phyloP scores from a whole-genome alignment of 495 filamentous ascomycete species.

The Hypomontagnella monticulosa region DNA sequence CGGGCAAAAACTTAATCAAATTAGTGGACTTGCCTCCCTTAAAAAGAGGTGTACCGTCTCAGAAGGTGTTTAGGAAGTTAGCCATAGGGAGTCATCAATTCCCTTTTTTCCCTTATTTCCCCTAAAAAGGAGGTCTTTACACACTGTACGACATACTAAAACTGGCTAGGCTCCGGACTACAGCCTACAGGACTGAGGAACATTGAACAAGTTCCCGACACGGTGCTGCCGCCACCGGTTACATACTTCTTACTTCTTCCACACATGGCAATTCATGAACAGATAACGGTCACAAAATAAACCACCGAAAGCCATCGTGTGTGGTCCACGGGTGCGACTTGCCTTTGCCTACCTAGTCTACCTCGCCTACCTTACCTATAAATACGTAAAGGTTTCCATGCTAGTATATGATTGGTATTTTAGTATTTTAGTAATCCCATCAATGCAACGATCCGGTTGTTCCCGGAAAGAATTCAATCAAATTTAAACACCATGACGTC shows the following conservation, averaged over 20 bases:
- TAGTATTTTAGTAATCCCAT: background rate
- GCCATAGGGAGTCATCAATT: background rate
- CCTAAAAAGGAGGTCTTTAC: background rate
- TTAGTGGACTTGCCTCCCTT: slow-evolving; percentile 27
- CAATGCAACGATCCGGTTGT: slow-evolving; percentile 26
- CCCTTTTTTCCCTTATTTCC: background rate
- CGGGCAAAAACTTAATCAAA: slow-evolving; percentile 21
- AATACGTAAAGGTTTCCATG: background rate
- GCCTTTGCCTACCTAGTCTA: background rate
- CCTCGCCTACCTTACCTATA: slow-evolving; percentile 10
- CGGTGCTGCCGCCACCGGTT: background rate
- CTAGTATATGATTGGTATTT: no score
- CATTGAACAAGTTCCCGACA: slow-evolving; percentile 4
- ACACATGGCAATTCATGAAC: no score
- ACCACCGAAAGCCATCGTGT: slow-evolving; percentile 16
- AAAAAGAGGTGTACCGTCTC: slow-evolving; percentile 26
- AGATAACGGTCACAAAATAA: slow-evolving; percentile 25
- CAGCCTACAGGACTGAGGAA: no score
- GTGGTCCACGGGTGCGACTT: background rate
- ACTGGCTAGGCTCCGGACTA: slow-evolving; percentile 1
- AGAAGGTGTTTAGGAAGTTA: slow-evolving; percentile 35
- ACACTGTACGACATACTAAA: slow-evolving; percentile 22
- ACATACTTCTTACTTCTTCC: no score
- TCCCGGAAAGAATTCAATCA: slow-evolving; percentile 18
- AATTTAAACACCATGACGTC: slow-evolving; percentile 27